A percentile compares a stretch with the other conserved stretches of the same genome.
These are phyloP conservation scores for Podospora pseudopauciseta DNA, from an alignment of 495 filamentous ascomycete genomes.

Conservation along the genomic window DNA sequence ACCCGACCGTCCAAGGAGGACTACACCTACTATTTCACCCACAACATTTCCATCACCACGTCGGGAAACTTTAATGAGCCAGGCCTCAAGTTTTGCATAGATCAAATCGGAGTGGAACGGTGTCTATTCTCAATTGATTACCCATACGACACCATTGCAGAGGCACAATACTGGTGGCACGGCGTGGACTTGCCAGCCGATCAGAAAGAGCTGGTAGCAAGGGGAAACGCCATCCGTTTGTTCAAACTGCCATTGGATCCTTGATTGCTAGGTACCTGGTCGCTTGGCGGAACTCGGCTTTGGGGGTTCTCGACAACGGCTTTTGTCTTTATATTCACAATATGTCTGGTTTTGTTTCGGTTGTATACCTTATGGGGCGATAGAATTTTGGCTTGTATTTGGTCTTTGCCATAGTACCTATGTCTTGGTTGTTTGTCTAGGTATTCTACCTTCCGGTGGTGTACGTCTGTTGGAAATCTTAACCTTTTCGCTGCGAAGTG, in stretches of 20 bases:
- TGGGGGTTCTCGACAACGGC: too few relatives aligned
- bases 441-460: too few relatives aligned
- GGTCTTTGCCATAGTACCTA: too few relatives aligned
- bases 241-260: constrained; percentile 45
- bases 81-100: constrained; percentile 49
- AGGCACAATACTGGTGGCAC: constrained; percentile 54
- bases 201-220: constrained; percentile 48
- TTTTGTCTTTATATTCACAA: too few relatives aligned
- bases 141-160: constrained; percentile 45
- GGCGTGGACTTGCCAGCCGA: constrained; percentile 40
- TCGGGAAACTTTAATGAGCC: constrained; percentile 58
- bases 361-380: too few relatives aligned
- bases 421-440: too few relatives aligned
- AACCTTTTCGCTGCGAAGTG: too few relatives aligned
- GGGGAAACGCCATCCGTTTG: constrained; percentile 53
- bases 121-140: constrained; percentile 42
- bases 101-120: constrained; percentile 35
- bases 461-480: too few relatives aligned
- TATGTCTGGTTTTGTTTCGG: too few relatives aligned
- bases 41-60: constrained; percentile 62
- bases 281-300: too few relatives aligned
- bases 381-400: too few relatives aligned
- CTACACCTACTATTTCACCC: constrained; percentile 58
- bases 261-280: neutral
- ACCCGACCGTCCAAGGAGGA: constrained; percentile 54